Base-by-base conservation (phyloP, 2,329 filamentous ascomycete genomes). In the Talaromyces atroroseus region DNA sequence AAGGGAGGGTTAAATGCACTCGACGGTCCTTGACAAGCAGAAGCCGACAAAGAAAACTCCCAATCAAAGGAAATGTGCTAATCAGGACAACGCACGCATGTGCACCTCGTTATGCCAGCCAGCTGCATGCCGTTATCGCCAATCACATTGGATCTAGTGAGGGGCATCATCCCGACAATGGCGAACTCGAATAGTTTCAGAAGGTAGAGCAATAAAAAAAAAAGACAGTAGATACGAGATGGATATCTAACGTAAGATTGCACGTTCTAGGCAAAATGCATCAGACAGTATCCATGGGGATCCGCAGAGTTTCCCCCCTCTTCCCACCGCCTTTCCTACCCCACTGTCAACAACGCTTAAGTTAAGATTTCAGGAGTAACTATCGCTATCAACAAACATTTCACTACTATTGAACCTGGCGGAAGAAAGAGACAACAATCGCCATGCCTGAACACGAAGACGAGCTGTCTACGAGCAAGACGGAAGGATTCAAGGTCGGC, bases 401-500 rank as follows among this genome's bases (percentile, higher is more conserved):
- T 34, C 5, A 10, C 29, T 34, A 34, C 11, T 34, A 4, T 34
- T 34, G 29, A 7, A 10, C 29, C 29, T 34, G 5, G 14, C 26
- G 10, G 32, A 14, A 16, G 32, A 36, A 16, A 36, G 14, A 10
- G 20, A 16, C 3, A 42, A 36, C 47, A 20, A 24, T 14, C 18
- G 80, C 66, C 66, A 90, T 90, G 87, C 80, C 85, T 64, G 82
- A 84, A 66, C 79, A 86, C 63, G 82, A 89, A 12, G 90, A 96
- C 60, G 92, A 97, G 69, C 84, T 92, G 64, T 80, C 88, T 74
- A 87, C 90, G 62, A 89, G 94, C 79, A 83, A 87, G 78, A 96
- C 92, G 64, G 87, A 92, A 78, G 92, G 92, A 72, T 97, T 96
- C 87, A 96, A 95, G 85, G 88, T 96, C 71, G 92, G 90, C 65